Evolutionary conservation across 345 rosid genomes (phyloP), one percentile per base, ranked within the genome.

Genomic region (Hypericum perforatum): DNA sequence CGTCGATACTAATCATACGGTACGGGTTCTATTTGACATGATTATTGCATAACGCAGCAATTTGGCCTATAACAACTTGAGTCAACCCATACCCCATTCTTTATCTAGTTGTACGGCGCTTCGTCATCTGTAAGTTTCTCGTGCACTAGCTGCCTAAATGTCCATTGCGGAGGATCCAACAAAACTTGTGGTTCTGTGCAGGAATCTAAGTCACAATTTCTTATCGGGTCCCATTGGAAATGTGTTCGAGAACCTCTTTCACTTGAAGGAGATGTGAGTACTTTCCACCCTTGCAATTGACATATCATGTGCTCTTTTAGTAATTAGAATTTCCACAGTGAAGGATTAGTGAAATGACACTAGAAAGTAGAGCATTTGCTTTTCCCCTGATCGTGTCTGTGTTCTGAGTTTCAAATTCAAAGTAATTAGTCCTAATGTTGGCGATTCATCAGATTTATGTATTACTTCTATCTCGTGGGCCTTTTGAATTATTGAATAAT

Each of bases 151-250:
- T 43, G 50, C 29, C 50, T 49, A 22, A 4, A 22, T 1, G 32
- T 22, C 32, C 32, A 1, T 22, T 22, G 32, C 1, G 32, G 32
- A 22, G 32, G 32, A 22, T 22, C 4, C 32, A 22, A 16, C 37
- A 11, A 54, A 49, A 10, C 51, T 12, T n/a, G 14, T 52, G 7
- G 2, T 16, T 58, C 49, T 58, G 32, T 71, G 61, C 74, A 92
- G 98, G 79, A 92, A 92, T 67, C 66, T 92, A 64, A 87, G 95
- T 78, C 90, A 77, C 74, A 92, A 91, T 54, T 52, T 57, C 16
- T 69, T 92, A 45, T 74, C 83, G 43, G 95, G 96, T 72, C 82
- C 94, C 16, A 66, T 92, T 68, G 96, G 96, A 64, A 73, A 83
- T 66, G 88, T 87, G 74, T 92, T 92, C 62, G 53, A 69, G 50